Percentiles rank a stretch among this genome's conserved stretches.
These are phyloP conservation scores for Aspergillus calidoustus DNA, from an alignment of 2,329 filamentous ascomycete genomes.

Conservation along the genomic window DNA sequence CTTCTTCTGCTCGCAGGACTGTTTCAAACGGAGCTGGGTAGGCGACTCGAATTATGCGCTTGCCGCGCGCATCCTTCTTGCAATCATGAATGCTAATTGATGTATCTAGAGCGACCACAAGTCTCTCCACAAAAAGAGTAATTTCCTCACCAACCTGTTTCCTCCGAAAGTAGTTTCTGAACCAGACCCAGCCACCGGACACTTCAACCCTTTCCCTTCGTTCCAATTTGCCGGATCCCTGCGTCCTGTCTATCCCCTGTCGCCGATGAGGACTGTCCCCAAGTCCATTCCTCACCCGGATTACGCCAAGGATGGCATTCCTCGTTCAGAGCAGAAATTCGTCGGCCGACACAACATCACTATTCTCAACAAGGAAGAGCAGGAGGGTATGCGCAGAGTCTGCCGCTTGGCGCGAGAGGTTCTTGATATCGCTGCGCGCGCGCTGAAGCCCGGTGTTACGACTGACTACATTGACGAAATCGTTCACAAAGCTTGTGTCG, in stretches of 20 bases:
- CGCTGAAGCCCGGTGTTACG: conserved; percentile 85
- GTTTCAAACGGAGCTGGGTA: conserved; percentile 99
- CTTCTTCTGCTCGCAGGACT: conserved; percentile 97
- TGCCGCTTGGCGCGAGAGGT: conserved; percentile 88
- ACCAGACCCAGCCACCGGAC: conserved; percentile 86
- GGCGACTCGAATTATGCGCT: conserved; percentile 40
- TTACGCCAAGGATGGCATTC: conserved; percentile 83
- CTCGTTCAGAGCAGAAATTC: conserved; percentile 66
- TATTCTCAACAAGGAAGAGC: conserved; percentile 76
- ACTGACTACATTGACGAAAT: conserved; percentile 95
- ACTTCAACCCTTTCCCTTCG: conserved; percentile 89
- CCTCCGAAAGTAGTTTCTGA: conserved; percentile 84
- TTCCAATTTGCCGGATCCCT: conserved; percentile 81
- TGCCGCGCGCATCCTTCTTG: conserved; percentile 18
- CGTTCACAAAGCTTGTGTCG: conserved; percentile 91
- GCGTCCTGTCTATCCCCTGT: conserved; percentile 86
- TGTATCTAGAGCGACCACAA: conserved; percentile 76
- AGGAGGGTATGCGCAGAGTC: conserved; percentile 90
- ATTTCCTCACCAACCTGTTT: conserved; percentile 72
- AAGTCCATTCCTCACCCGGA: conserved; percentile 82
- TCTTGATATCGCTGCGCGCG: conserved; percentile 85
- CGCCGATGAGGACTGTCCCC: conserved; percentile 72
- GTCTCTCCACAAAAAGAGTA: conserved; percentile 78
- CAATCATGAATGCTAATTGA: conserved; percentile 19
- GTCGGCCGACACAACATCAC: conserved; percentile 79